Evolutionary conservation across 2,329 filamentous ascomycete species (phyloP).

Genomic region (Colletotrichum sp.): DNA sequence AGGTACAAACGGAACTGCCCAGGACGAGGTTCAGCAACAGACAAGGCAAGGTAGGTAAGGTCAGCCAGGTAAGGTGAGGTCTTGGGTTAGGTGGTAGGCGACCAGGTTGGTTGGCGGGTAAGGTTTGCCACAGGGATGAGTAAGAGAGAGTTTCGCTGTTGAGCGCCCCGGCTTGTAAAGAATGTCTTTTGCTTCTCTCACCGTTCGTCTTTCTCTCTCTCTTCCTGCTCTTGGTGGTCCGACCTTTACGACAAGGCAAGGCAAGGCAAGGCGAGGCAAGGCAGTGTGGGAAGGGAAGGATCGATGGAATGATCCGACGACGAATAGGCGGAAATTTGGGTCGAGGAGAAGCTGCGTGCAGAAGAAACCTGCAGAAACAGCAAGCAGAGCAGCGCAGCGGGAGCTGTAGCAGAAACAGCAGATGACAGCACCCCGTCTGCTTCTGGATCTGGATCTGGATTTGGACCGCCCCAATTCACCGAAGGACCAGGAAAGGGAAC

Average conservation of each 20-base stretch:
- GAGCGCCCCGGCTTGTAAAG: not conserved
- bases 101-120: not conserved
- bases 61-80: not conserved
- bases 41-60: not conserved
- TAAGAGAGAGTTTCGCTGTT: not conserved
- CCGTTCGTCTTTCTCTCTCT: not conserved
- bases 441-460: not conserved
- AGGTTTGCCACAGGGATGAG: conserved; percentile 19
- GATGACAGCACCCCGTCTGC: not conserved
- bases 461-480: not conserved
- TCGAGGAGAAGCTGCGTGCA: not conserved
- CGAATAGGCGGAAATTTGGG: not conserved
- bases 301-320: not conserved
- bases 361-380: not conserved
- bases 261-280: not conserved
- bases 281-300: not conserved
- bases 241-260: not conserved
- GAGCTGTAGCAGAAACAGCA: not conserved
- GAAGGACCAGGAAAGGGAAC: conserved; percentile 10
- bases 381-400: not conserved
- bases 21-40: not conserved
- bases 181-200: not conserved
- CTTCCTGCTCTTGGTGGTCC: not conserved
- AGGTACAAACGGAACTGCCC: conserved; percentile 11
- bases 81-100: not conserved